A percentile compares a stretch with the other conserved stretches of the same genome.
Evolutionary conservation across 768 basidiomycete species (phyloP).

Genomic region (Tubosaeta brunneosetosa): DNA sequence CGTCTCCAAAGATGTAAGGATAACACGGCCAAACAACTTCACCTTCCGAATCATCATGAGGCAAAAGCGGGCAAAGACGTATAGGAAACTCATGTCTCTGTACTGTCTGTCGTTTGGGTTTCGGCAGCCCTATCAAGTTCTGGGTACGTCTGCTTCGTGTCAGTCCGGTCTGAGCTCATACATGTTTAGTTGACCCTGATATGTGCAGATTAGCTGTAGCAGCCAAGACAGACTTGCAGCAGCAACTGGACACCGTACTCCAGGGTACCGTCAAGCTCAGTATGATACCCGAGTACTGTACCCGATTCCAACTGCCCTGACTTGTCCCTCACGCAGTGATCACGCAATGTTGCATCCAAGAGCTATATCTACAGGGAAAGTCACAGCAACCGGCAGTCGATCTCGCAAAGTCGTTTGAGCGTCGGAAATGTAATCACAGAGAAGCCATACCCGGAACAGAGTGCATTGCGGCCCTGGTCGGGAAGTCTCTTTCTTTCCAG

Average conservation of each 20-base stretch:
- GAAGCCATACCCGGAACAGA: conserved; percentile 82
- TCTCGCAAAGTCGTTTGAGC: conserved; percentile 89
- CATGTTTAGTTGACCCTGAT: conserved; percentile 69
- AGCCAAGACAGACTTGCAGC: conserved; percentile 69
- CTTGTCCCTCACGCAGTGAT: conserved; percentile 76
- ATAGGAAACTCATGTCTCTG: conserved; percentile 89
- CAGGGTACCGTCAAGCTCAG: conserved; percentile 91
- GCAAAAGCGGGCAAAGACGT: conserved; percentile 92
- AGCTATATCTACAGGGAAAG: conserved; percentile 82
- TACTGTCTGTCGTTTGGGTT: conserved; percentile 88
- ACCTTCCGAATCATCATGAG: conserved; percentile 53
- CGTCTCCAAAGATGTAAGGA: conserved; percentile 1
- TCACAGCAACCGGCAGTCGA: conserved; percentile 72
- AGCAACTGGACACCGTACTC: conserved; percentile 70
- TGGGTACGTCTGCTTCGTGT: conserved; percentile 48
- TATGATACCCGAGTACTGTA: conserved; percentile 39
- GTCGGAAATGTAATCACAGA: conserved; percentile 91
- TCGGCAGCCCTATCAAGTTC: conserved; percentile 88
- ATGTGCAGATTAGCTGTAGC: conserved; percentile 69
- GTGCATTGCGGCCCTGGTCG: conserved; percentile 77
- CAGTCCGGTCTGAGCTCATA: conserved; percentile 5
- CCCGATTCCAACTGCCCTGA: conserved; percentile 23
- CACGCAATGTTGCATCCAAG: conserved; percentile 95
- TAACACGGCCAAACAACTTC: conserved; percentile 26
- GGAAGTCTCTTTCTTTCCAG: conserved; percentile 34